Conservation (phyloP, 2,329 filamentous ascomycete genomes). For the Cyanodermella asteris region DNA sequence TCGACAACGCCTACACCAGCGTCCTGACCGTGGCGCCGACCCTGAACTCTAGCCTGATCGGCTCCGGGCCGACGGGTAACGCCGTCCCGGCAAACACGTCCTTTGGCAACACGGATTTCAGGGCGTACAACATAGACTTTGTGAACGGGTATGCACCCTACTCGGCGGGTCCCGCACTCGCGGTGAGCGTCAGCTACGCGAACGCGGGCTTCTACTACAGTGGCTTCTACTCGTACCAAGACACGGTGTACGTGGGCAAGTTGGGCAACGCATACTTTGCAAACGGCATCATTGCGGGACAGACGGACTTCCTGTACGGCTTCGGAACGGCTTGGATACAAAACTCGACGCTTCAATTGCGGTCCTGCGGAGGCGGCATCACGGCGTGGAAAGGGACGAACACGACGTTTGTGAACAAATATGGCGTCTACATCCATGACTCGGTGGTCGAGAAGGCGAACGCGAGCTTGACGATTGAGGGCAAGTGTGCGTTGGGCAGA, state of each 20-base stretch:
- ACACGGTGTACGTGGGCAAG: slow-evolving; percentile 48
- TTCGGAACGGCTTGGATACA: slow-evolving; percentile 44
- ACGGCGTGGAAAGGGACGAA: no score
- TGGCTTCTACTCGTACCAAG: slow-evolving; percentile 45
- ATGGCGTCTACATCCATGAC: no score
- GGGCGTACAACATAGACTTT: slow-evolving; percentile 46
- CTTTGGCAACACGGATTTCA: slow-evolving; percentile 40
- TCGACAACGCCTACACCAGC: slow-evolving; percentile 41
- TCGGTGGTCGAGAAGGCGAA: no score
- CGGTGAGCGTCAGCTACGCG: slow-evolving; percentile 37
- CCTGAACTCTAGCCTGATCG: slow-evolving; percentile 38
- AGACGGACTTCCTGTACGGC: slow-evolving; percentile 48
- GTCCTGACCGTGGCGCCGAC: slow-evolving; percentile 42
- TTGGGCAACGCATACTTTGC: slow-evolving; percentile 44
- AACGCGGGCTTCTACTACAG: slow-evolving; percentile 47
- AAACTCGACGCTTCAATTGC: slow-evolving; percentile 30
- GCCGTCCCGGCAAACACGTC: slow-evolving; percentile 37
- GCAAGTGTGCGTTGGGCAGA: no score
- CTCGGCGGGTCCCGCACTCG: slow-evolving; percentile 34
- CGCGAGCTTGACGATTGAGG: no score
- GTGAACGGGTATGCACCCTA: slow-evolving; percentile 34
- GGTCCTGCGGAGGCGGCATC: no score
- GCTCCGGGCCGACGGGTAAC: slow-evolving; percentile 38
- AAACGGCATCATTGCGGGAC: slow-evolving; percentile 35
- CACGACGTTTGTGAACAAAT: no score